These are phyloP conservation scores for Diaporthe vexans DNA, from an alignment of 2,329 filamentous ascomycete genomes.

Conservation along the genomic window DNA sequence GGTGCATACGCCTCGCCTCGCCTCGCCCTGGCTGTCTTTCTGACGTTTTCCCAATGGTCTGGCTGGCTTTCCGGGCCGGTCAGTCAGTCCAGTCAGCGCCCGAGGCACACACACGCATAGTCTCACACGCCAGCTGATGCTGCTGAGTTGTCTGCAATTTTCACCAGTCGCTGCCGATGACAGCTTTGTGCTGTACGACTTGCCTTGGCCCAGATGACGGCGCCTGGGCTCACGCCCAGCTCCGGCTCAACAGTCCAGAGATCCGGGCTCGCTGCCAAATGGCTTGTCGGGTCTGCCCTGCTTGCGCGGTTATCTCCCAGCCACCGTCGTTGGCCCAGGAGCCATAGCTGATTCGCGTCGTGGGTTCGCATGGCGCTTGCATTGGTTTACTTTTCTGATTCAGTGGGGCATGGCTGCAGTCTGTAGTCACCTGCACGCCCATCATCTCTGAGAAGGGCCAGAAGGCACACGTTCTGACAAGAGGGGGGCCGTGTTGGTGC, in stretches of 20 bases:
- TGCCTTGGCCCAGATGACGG: conserved; percentile 19
- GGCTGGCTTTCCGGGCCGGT: background rate
- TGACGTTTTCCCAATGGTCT: background rate
- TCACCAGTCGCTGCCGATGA: conserved; percentile 29
- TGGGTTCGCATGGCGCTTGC: conserved; percentile 1
- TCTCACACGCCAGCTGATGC: background rate
- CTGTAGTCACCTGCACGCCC: conserved; percentile 29
- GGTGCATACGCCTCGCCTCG: too few relatives aligned
- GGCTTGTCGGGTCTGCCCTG: conserved; percentile 32
- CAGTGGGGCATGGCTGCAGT: conserved; percentile 25
- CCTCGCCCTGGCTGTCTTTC: background rate
- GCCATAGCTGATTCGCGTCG: conserved; percentile 24
- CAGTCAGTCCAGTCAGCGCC: conserved; percentile 17
- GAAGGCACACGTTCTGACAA: background rate
- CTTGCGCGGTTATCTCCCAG: conserved; percentile 22
- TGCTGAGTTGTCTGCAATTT: conserved; percentile 27
- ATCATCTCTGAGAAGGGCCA: conserved; percentile 6
- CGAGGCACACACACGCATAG: conserved; percentile 6
- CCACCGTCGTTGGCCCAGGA: conserved; percentile 7
- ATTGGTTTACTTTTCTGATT: conserved; percentile 21
- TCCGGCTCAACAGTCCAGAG: background rate
- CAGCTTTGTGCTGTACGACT: conserved; percentile 10
- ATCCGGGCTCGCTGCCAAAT: conserved; percentile 7
- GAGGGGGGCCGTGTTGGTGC: conserved; percentile 32
- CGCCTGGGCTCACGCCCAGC: conserved; percentile 10